Evolutionary conservation across 2,329 filamentous ascomycete species (phyloP).

Genomic region (Elsinoe australis): DNA sequence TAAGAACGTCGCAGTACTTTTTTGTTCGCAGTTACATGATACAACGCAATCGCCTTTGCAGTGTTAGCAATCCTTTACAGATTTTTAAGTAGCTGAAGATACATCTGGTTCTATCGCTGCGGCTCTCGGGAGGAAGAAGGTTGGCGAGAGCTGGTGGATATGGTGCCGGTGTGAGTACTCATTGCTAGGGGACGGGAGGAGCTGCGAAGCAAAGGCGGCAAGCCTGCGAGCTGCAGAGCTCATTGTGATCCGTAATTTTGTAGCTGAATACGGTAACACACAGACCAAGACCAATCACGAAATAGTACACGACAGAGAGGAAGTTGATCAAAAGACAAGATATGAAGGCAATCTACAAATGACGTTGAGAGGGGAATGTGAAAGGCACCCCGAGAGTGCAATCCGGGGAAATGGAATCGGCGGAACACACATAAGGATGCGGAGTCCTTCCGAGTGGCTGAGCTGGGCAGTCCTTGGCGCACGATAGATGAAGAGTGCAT

Average conservation of each 20-base stretch:
- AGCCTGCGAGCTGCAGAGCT: slow-evolving; percentile 57
- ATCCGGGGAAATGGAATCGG: slow-evolving; percentile 10
- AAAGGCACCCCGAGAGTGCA: background rate
- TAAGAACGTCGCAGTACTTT: slow-evolving; percentile 70
- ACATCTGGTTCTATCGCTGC: slow-evolving; percentile 78
- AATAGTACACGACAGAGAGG: too few species aligned
- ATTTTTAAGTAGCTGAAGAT: slow-evolving; percentile 24
- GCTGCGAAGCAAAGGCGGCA: slow-evolving; percentile 44
- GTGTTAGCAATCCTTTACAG: slow-evolving; percentile 1
- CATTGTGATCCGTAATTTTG: slow-evolving; percentile 40
- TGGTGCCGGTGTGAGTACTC: slow-evolving; percentile 46
- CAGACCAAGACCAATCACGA: too few species aligned
- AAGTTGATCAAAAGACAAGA: too few species aligned
- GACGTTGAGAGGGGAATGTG: background rate
- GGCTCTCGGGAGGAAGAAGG: slow-evolving; percentile 76
- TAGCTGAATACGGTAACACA: background rate
- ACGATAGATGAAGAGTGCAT: background rate
- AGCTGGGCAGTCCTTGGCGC: slow-evolving; percentile 4
- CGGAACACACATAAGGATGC: background rate
- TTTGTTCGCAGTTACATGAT: slow-evolving; percentile 74
- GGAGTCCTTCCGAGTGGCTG: background rate
- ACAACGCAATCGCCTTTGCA: slow-evolving; percentile 64
- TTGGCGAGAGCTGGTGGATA: slow-evolving; percentile 75
- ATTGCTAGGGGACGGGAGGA: slow-evolving; percentile 30
- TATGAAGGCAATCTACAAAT: background rate